Evolutionary conservation across 352 stramenopile species (phyloP).

Genomic region (Phytophthora pinifolia): DNA sequence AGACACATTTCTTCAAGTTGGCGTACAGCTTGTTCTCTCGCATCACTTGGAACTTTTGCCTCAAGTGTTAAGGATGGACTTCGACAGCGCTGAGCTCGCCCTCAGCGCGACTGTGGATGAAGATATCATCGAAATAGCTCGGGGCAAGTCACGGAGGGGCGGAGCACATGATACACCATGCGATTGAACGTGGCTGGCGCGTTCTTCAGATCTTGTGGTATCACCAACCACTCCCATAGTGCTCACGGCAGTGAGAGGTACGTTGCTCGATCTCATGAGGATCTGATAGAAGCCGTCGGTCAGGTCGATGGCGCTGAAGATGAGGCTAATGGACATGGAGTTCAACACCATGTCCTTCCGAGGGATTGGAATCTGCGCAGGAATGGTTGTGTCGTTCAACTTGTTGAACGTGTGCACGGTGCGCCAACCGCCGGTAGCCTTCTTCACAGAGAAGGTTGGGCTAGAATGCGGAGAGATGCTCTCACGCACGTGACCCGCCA

Average conservation of each 20-base stretch:
- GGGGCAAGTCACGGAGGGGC: not conserved
- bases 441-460: not conserved
- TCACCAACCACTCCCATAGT: not conserved
- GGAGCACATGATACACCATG: not conserved
- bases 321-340: slow-evolving; percentile 22
- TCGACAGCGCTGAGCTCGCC: not conserved
- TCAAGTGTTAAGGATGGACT: not conserved
- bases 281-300: slow-evolving; percentile 32
- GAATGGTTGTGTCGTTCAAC: no score
- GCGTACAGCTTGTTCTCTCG: not conserved
- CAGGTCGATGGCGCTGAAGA: slow-evolving; percentile 32
- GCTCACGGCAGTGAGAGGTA: slow-evolving; percentile 19
- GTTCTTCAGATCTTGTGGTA: slow-evolving; percentile 1
- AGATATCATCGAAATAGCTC: not conserved
- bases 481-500: slow-evolving; percentile 15
- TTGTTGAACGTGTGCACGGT: slow-evolving; percentile 40
- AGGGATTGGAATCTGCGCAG: slow-evolving; percentile 18
- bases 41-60: slow-evolving; percentile 8
- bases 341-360: slow-evolving; percentile 9
- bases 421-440: slow-evolving; percentile 3
- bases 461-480: slow-evolving; percentile 10
- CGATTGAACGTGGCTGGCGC: slow-evolving; percentile 1
- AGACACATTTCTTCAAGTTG: no score
- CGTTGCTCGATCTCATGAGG: slow-evolving; percentile 8
- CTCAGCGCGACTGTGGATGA: not conserved